phyloP scores from a whole-genome alignment of 2,329 filamentous ascomycete species.

The Tolypocladium amazonense region DNA sequence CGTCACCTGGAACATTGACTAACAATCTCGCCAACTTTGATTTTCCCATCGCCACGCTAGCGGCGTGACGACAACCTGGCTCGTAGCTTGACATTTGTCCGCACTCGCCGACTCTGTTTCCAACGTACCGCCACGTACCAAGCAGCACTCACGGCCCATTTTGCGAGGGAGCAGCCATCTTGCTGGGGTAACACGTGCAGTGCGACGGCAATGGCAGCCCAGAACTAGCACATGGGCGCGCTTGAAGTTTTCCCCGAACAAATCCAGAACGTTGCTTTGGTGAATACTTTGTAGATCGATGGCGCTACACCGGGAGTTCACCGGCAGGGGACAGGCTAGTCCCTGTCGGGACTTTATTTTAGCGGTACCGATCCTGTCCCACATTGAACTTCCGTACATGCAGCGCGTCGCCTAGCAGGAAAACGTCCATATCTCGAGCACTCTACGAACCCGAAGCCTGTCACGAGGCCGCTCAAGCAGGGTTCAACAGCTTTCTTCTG shows the following conservation, averaged over 20 bases:
- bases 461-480: not conserved
- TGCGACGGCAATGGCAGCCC: not conserved
- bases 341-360: constrained; percentile 8
- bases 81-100: not conserved
- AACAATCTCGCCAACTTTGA: not conserved
- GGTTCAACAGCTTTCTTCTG: not conserved
- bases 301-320: not conserved
- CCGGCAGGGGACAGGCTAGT: not conserved
- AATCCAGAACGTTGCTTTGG: not conserved
- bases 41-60: not conserved
- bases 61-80: not conserved
- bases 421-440: not conserved
- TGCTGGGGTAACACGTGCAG: too few relatives aligned
- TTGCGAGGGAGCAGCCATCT: not conserved
- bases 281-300: not conserved
- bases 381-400: not conserved
- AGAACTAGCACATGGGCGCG: too few relatives aligned
- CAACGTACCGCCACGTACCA: not conserved
- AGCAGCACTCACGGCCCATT: not conserved
- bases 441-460: not conserved
- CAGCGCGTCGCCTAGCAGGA: too few relatives aligned
- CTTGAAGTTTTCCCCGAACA: not conserved
- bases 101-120: not conserved
- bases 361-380: constrained; percentile 6
- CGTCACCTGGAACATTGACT: not conserved